Evolutionary conservation across 352 stramenopile genomes (phyloP).

Genomic region (Globisporangium cederbergense): DNA sequence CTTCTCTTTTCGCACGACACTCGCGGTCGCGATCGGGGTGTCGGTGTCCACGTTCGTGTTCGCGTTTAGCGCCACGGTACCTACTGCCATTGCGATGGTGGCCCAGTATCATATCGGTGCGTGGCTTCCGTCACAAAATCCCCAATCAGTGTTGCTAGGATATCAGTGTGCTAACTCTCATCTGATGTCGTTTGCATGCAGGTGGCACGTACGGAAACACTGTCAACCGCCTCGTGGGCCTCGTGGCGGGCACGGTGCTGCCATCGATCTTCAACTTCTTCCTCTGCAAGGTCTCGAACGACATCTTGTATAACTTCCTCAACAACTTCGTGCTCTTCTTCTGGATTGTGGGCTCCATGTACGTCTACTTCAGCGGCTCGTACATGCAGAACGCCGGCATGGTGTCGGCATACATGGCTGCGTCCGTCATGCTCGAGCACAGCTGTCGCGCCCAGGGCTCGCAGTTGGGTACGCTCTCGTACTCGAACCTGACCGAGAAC

Average conservation of each 20-base stretch:
- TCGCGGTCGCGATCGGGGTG: conserved; percentile 52
- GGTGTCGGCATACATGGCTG: conserved; percentile 65
- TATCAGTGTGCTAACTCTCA: conserved; percentile 2
- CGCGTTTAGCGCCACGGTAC: conserved; percentile 57
- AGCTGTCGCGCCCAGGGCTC: conserved; percentile 3
- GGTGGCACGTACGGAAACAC: conserved; percentile 67
- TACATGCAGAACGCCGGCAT: conserved; percentile 57
- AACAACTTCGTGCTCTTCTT: conserved; percentile 64
- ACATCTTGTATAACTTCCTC: conserved; percentile 44
- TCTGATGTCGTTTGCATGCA: background rate
- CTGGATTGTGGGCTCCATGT: conserved; percentile 68
- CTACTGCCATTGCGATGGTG: conserved; percentile 70
- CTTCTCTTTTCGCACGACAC: conserved; percentile 60
- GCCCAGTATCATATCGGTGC: conserved; percentile 54
- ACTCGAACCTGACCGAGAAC: conserved; percentile 7
- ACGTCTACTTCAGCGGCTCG: conserved; percentile 59
- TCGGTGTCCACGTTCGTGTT: conserved; percentile 74
- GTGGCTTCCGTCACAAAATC: background rate
- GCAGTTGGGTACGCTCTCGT: background rate
- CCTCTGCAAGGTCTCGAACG: conserved; percentile 45
- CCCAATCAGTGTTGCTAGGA: background rate
- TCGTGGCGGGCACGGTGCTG: conserved; percentile 67
- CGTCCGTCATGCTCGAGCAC: conserved; percentile 35
- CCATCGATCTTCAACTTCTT: conserved; percentile 75
- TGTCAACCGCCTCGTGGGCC: conserved; percentile 57